Evolutionary conservation across 208 protist species (phyloP).

Genomic region (Porcisia hertigi): DNA sequence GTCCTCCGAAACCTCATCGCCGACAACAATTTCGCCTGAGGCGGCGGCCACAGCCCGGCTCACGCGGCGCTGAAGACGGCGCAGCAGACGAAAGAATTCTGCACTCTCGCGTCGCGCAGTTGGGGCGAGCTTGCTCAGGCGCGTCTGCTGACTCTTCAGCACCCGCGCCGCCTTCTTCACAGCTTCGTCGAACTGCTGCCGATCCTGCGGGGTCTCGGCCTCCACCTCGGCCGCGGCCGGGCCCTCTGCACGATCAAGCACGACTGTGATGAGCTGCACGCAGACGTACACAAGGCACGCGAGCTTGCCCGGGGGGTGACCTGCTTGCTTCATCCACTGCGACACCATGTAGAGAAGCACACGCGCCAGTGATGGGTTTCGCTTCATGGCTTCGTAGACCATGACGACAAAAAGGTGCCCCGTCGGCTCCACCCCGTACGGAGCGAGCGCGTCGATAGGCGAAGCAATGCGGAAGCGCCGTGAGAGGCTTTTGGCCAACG

Average conservation of each 20-base stretch:
- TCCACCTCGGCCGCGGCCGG: conserved; percentile 60
- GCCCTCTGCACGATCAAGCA: conserved; percentile 56
- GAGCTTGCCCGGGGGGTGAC: conserved; percentile 78
- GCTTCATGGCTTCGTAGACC: conserved; percentile 90
- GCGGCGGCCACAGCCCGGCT: conserved; percentile 44
- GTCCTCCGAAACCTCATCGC: conserved; percentile 24
- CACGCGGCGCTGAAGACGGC: conserved; percentile 60
- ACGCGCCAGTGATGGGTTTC: conserved; percentile 74
- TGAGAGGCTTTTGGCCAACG: conserved; percentile 80
- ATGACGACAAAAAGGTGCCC: conserved; percentile 84
- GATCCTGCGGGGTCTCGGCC: conserved; percentile 75
- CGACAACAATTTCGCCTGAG: conserved; percentile 47
- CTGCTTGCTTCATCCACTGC: conserved; percentile 78
- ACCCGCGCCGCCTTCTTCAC: conserved; percentile 60
- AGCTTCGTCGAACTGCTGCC: conserved; percentile 65
- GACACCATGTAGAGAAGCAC: conserved; percentile 87
- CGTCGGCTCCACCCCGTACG: conserved; percentile 56
- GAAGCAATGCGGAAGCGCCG: conserved; percentile 80
- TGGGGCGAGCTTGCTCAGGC: conserved; percentile 56
- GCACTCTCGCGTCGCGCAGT: conserved; percentile 60
- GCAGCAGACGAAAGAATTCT: conserved; percentile 72
- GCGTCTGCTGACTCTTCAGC: conserved; percentile 57
- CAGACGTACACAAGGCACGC: conserved; percentile 86
- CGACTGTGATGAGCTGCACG: conserved; percentile 73
- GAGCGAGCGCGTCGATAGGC: conserved; percentile 64